Evolutionary conservation across 768 basidiomycete genomes (phyloP), one percentile per base, ranked within the genome.

Genomic region (Tulasnella sp.): DNA sequence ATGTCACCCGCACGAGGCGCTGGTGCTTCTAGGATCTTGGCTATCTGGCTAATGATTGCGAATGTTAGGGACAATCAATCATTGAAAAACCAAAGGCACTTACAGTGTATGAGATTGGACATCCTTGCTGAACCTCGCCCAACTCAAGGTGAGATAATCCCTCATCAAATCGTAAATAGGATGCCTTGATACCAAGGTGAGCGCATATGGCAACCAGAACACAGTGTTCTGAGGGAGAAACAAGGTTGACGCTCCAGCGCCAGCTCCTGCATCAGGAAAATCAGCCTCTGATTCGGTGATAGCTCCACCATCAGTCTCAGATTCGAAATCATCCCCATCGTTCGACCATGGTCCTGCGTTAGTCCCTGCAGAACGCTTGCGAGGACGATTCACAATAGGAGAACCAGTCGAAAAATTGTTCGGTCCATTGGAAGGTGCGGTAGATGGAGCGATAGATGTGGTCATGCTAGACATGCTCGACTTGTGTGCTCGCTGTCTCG

Each of bases 101-200:
- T 88, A 87, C 47, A 91, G 72, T 7, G 89, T 88, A 61, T 95
- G 91, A 0, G 84, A 83, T 65, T 88, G 85, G 3, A 92, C 88
- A 60, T 93, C 88, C 66, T 92, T 92, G 48, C 85, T 85, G 68
- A 89, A 90, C 43, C 86, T 81, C 15, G 89, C 89, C 88, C 89
- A 92, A 3, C 83, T 87, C 39, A 95, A 78, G n/a, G 90, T 90
- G 37, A 98, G 76, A 61, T 87, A 92, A 67, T 98, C 92, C 47
- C 85, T 76, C 84, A 96, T 88, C 49, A 93, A 72, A 62, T 92
- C 89, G 67, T 92, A 95, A 57, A 95, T 86, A 0, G 91, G 91
- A 64, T 87, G 85, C 20, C 87, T 80, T 42, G 91, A 93, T 25
- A 91, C 89, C 60, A 88, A 73, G 13, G 83, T 89, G 34, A 95